Conservation (phyloP, 352 stramenopile genomes). For the Phytophthora ohioensis region DNA sequence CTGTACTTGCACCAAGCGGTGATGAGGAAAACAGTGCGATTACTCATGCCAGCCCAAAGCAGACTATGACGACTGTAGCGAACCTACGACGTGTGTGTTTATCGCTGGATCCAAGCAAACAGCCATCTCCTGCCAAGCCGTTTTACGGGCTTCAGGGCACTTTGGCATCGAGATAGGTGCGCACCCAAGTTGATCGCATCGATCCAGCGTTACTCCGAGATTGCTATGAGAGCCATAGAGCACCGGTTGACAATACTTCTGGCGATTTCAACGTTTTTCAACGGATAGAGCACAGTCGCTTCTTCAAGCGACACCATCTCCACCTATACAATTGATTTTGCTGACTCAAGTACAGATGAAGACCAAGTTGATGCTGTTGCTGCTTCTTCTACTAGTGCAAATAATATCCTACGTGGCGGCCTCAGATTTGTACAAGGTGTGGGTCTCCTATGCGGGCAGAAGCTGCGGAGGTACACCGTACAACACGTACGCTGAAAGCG, state of each 20-base stretch:
- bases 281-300: background rate
- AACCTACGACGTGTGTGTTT: no score
- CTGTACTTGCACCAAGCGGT: no score
- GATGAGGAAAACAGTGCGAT: no score
- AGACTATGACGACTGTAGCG: no score
- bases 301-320: background rate
- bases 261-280: constrained; percentile 4
- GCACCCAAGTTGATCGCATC: no score
- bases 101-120: no score
- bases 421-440: constrained; percentile 29
- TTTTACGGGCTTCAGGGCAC: no score
- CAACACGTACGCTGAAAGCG: constrained; percentile 20
- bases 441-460: constrained; percentile 30
- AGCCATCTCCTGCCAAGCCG: no score
- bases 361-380: background rate
- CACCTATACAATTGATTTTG: constrained; percentile 7
- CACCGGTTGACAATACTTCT: constrained; percentile 20
- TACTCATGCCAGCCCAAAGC: no score
- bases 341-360: background rate
- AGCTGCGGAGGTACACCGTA: constrained; percentile 33
- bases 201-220: no score
- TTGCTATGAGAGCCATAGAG: no score
- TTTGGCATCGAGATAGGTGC: no score
- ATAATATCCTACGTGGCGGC: background rate
- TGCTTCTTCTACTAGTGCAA: background rate